A percentile compares a stretch with the other conserved stretches of the same genome.
These are phyloP conservation scores for Tuber borchii DNA, from an alignment of 495 filamentous ascomycete genomes.

Conservation along the genomic window DNA sequence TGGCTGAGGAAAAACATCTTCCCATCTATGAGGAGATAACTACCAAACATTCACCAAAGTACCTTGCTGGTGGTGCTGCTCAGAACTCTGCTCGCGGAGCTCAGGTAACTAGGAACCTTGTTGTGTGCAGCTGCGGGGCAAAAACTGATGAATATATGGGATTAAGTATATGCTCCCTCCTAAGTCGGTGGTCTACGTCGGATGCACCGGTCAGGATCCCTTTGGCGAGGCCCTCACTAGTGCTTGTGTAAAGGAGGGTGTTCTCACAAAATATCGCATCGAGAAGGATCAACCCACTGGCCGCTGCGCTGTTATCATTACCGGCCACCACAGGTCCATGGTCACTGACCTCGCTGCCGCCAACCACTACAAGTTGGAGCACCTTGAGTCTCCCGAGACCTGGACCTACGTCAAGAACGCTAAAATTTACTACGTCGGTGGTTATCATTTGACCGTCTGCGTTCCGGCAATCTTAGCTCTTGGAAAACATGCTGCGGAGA, in stretches of 20 bases:
- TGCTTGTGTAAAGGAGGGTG: constrained; percentile 67
- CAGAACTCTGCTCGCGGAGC: constrained; percentile 97
- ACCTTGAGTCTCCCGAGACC: constrained; percentile 81
- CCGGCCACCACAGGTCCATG: constrained; percentile 84
- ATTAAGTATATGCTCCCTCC: constrained; percentile 78
- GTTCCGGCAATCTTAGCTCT: constrained; percentile 83
- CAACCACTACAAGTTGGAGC: constrained; percentile 92
- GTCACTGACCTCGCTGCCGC: constrained; percentile 93
- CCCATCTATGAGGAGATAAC: constrained; percentile 87
- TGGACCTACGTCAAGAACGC: constrained; percentile 87
- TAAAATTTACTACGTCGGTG: constrained; percentile 83
- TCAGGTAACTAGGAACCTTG: constrained; percentile 48
- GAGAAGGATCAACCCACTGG: constrained; percentile 76
- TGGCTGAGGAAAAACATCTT: constrained; percentile 85
- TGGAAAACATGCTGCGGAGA: constrained; percentile 74
- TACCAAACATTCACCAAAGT: constrained; percentile 75
- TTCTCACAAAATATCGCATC: constrained; percentile 87
- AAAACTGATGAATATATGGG: background rate
- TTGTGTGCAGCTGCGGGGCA: background rate
- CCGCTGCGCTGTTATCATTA: constrained; percentile 93
- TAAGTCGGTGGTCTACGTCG: constrained; percentile 83
- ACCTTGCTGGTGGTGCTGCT: constrained; percentile 92
- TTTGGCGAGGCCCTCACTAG: constrained; percentile 77
- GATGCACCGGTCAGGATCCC: constrained; percentile 86
- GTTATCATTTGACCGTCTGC: constrained; percentile 83